phyloP scores from a whole-genome alignment of 176 grass and related monocot species.

The Rhynchospora pubera region DNA sequence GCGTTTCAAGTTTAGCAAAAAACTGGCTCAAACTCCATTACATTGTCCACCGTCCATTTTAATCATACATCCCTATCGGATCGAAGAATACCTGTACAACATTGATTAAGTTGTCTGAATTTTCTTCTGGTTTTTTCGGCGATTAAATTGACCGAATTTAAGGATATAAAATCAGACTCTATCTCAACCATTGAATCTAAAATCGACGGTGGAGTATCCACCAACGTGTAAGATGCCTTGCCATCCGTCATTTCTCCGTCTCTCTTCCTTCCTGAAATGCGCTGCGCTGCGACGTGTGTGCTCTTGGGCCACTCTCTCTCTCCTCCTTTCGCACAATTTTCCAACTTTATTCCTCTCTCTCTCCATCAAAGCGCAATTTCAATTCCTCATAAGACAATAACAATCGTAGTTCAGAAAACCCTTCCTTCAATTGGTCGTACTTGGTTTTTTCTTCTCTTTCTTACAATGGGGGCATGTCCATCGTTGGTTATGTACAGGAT shows the following conservation, averaged over 20 bases:
- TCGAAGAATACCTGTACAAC: no score
- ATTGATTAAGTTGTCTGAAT: no score
- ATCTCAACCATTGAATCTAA: no score
- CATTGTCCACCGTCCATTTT: no score
- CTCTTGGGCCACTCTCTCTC: neutral
- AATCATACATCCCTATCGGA: no score
- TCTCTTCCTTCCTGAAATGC: neutral
- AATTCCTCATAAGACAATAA: neutral
- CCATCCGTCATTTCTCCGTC: neutral
- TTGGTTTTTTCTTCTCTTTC: neutral
- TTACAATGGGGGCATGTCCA: conserved; percentile 25
- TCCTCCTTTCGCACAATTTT: neutral
- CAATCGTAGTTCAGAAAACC: neutral
- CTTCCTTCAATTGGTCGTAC: neutral
- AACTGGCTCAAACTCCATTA: no score
- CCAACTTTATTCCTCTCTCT: neutral
- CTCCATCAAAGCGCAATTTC: neutral
- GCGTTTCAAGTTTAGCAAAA: no score
- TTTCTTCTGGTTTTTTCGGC: no score
- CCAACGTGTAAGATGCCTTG: neutral
- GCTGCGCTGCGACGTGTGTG: neutral
- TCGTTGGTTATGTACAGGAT: conserved; percentile 37
- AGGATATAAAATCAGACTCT: no score
- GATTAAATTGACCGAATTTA: no score
- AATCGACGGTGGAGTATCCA: no score